Conservation (phyloP, 345 rosid genomes). For the Gossypium ekmanianum region DNA sequence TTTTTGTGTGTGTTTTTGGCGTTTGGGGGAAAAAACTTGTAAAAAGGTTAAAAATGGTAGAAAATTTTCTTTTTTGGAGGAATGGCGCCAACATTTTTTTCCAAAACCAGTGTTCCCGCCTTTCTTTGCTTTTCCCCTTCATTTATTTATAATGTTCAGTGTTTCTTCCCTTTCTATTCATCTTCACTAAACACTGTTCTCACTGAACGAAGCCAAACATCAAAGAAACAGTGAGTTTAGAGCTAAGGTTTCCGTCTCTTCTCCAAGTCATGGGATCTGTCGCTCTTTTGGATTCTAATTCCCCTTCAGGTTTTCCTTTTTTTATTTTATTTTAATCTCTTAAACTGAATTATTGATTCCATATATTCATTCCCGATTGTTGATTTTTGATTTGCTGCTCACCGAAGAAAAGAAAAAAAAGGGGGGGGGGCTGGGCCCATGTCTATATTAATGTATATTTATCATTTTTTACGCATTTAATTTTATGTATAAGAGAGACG, state of each 20-base stretch:
- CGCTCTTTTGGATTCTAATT: constrained; percentile 10
- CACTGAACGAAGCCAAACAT: not conserved
- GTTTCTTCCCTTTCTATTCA: not conserved
- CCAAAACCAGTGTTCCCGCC: constrained; percentile 3
- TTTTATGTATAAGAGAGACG: not conserved
- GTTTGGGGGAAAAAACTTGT: not conserved
- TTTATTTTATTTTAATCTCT: too few species aligned
- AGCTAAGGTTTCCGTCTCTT: not conserved
- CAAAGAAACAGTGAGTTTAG: not conserved
- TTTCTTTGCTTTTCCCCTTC: not conserved
- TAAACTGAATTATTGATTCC: not conserved
- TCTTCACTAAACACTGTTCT: not conserved
- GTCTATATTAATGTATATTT: not conserved
- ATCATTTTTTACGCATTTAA: not conserved
- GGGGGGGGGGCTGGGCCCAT: not conserved
- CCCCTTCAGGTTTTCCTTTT: not conserved
- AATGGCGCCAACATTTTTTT: constrained; percentile 5
- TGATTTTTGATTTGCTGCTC: not conserved
- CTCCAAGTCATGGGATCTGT: constrained; percentile 9
- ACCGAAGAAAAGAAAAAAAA: too few species aligned
- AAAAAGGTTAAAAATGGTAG: not conserved
- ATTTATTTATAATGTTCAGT: not conserved
- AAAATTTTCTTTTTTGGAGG: not conserved
- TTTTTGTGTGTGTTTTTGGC: not conserved
- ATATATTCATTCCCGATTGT: not conserved